phyloP scores from a whole-genome alignment of 169 alveolate genomes.

The Theileria sp. region DNA sequence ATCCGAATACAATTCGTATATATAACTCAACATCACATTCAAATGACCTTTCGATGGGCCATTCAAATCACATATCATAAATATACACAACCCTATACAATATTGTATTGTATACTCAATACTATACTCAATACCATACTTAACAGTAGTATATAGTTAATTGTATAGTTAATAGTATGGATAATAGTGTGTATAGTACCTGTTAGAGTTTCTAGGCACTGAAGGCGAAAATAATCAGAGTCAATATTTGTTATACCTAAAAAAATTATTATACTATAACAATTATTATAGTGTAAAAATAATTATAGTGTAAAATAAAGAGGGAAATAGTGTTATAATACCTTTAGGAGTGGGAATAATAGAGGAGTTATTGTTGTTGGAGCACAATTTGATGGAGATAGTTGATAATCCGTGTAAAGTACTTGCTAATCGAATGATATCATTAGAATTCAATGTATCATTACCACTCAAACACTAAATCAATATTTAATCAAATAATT shows the following conservation, averaged over 20 bases:
- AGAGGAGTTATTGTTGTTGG: not conserved
- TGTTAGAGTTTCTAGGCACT: slow-evolving; percentile 89
- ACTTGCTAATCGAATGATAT: slow-evolving; percentile 89
- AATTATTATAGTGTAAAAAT: slow-evolving; percentile 33
- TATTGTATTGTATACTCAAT: too few species aligned
- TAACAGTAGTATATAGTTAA: too few species aligned
- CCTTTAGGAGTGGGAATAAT: slow-evolving; percentile 59
- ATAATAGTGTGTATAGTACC: slow-evolving; percentile 58
- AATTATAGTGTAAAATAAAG: slow-evolving; percentile 39
- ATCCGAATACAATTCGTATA: slow-evolving; percentile 89
- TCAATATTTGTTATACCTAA: slow-evolving; percentile 86
- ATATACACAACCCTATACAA: slow-evolving; percentile 29
- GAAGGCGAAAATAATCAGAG: slow-evolving; percentile 83
- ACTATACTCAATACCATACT: too few species aligned
- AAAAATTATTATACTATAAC: slow-evolving; percentile 26
- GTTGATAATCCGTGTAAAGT: slow-evolving; percentile 92
- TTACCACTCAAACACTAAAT: slow-evolving; percentile 81
- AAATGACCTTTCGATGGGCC: slow-evolving; percentile 70
- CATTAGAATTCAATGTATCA: slow-evolving; percentile 85
- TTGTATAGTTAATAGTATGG: too few species aligned
- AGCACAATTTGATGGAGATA: slow-evolving; percentile 86
- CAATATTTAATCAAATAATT: not conserved
- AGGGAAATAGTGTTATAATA: not conserved
- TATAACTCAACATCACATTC: slow-evolving; percentile 73
- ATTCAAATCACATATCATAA: slow-evolving; percentile 42